These are phyloP conservation scores for Fusarium sp. DNA, from an alignment of 2,329 filamentous ascomycete species.

Conservation along the genomic window DNA sequence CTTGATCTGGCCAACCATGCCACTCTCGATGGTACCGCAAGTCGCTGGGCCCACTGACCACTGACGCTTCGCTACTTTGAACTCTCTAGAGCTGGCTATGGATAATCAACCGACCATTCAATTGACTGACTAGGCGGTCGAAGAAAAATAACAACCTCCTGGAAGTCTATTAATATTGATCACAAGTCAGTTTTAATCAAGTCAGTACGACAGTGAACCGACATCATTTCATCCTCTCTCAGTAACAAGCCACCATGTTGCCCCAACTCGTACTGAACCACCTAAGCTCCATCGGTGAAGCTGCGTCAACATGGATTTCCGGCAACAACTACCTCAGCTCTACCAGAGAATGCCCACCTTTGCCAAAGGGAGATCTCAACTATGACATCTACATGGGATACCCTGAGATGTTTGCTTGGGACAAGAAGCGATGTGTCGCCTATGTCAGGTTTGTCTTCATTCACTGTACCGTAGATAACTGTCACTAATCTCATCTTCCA, in stretches of 20 bases:
- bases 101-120: not conserved
- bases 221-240: not conserved
- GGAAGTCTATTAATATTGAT: not conserved
- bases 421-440: not conserved
- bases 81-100: not conserved
- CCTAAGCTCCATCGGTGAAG: not conserved
- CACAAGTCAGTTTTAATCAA: not conserved
- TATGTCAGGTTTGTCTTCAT: not conserved
- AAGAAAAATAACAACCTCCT: fast-evolving
- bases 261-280: not conserved
- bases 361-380: not conserved
- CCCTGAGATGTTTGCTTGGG: not conserved
- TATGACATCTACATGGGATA: not conserved
- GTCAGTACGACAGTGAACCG: fast-evolving
- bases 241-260: not conserved
- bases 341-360: not conserved
- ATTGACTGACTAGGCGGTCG: not conserved
- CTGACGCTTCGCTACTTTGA: not conserved
- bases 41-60: not conserved
- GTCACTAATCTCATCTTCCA: not conserved
- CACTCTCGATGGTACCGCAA: not conserved
- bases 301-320: not conserved
- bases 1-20: not conserved
- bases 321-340: not conserved
- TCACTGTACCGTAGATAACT: fast-evolving